Percentiles rank a stretch among this genome's conserved stretches.
phyloP scores from a whole-genome alignment of 495 filamentous ascomycete genomes.

The Glonium stellatum region DNA sequence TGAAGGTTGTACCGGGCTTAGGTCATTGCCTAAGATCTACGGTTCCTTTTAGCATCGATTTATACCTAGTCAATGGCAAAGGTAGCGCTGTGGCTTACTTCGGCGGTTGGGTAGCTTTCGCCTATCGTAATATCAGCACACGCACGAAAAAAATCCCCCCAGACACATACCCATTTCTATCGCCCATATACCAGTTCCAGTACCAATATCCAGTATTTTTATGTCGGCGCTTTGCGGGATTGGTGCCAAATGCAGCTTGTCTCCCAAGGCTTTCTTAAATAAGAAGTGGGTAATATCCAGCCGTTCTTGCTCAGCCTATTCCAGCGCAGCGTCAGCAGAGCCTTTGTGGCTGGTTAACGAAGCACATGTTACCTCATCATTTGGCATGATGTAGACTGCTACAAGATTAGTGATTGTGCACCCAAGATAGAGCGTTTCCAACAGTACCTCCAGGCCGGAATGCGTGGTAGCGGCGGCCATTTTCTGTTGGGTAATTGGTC shows the following conservation, averaged over 20 bases:
- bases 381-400: slow-evolving; percentile 16
- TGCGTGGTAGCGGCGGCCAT: slow-evolving; percentile 29
- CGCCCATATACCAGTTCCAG: slow-evolving; percentile 26
- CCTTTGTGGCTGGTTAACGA: not conserved
- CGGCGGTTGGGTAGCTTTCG: not conserved
- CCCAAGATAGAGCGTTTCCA: not conserved
- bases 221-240: not conserved
- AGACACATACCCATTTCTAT: slow-evolving; percentile 17
- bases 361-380: slow-evolving; percentile 15
- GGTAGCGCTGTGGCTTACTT: not conserved
- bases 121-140: not conserved
- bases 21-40: slow-evolving; percentile 21
- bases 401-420: not conserved
- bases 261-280: slow-evolving; percentile 17
- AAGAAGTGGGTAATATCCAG: slow-evolving; percentile 46
- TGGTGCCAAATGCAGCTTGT: slow-evolving; percentile 16
- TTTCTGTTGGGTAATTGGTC: slow-evolving; percentile 21
- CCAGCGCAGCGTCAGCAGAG: not conserved
- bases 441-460: slow-evolving; percentile 16
- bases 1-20: slow-evolving; percentile 23
- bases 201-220: slow-evolving; percentile 25
- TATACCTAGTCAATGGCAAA: not conserved
- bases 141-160: too few relatives aligned
- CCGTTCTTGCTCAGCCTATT: slow-evolving; percentile 15
- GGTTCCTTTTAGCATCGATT: not conserved